phyloP scores from a whole-genome alignment of 75 land plant species.

The Cryptomeria japonica region DNA sequence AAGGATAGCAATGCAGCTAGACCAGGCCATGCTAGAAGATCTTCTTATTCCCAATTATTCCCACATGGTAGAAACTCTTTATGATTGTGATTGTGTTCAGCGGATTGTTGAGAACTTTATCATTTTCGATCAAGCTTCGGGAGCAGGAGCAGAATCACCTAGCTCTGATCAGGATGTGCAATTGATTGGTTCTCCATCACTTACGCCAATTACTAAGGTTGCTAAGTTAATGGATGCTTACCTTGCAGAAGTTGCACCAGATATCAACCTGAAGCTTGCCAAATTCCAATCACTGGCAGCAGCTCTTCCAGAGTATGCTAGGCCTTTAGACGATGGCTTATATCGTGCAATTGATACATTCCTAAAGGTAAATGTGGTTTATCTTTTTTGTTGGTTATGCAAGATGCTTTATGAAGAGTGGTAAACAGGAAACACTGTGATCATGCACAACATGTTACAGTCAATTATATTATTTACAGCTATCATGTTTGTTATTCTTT shows the following conservation, averaged over 20 bases:
- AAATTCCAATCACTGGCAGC: conserved; percentile 59
- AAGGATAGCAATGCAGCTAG: conserved; percentile 69
- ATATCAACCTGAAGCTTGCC: conserved; percentile 48
- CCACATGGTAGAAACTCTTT: conserved; percentile 50
- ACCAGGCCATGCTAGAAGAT: conserved; percentile 51
- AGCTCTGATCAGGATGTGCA: conserved; percentile 26
- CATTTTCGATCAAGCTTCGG: conserved; percentile 22
- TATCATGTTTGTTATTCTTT: neutral
- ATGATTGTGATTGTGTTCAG: conserved; percentile 58
- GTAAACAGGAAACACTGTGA: neutral
- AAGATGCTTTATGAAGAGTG: neutral
- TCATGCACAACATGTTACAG: neutral
- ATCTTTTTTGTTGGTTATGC: neutral
- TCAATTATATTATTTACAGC: neutral
- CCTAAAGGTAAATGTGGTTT: conserved; percentile 45
- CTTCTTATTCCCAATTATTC: conserved; percentile 60
- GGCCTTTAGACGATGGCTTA: conserved; percentile 65
- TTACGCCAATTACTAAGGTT: conserved; percentile 52
- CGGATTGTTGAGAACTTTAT: conserved; percentile 57
- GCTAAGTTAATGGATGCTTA: conserved; percentile 63
- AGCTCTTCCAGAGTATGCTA: conserved; percentile 45
- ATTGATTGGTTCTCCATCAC: conserved; percentile 43
- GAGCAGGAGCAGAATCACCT: conserved; percentile 11
- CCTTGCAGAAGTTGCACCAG: conserved; percentile 67
- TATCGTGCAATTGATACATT: conserved; percentile 74